Evolutionary conservation across 2,329 filamentous ascomycete species (phyloP).

Genomic region (Aspergillus sojae): DNA sequence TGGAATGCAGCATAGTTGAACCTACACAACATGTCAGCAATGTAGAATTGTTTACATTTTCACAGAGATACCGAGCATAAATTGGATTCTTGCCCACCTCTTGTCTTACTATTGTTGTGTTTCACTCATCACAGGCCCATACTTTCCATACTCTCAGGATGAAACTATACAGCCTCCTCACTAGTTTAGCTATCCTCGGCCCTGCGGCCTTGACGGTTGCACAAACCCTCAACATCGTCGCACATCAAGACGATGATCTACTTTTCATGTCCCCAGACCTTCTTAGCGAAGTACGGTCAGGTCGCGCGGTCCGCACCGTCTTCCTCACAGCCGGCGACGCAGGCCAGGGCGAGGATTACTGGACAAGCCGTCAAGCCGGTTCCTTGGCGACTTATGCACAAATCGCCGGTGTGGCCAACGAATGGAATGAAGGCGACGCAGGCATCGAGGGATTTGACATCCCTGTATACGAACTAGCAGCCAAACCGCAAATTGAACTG

Average conservation of each 20-base stretch:
- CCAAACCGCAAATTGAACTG: constrained; percentile 13
- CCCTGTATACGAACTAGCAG: constrained; percentile 13
- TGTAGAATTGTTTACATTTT: neutral
- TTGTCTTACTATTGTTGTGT: neutral
- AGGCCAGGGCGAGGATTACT: constrained; percentile 16
- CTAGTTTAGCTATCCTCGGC: neutral
- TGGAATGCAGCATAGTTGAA: constrained; percentile 1
- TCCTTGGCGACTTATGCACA: constrained; percentile 17
- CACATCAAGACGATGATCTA: constrained; percentile 24
- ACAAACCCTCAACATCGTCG: constrained; percentile 23
- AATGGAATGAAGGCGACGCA: constrained; percentile 15
- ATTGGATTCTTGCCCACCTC: neutral
- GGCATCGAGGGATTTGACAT: constrained; percentile 13
- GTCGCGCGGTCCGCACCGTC: constrained; percentile 17
- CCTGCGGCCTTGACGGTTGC: constrained; percentile 1
- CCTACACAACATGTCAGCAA: neutral
- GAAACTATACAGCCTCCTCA: constrained; percentile 1
- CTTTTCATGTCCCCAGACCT: constrained; percentile 23
- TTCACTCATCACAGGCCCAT: too few relatives aligned
- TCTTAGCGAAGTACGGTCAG: constrained; percentile 15
- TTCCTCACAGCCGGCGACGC: constrained; percentile 25
- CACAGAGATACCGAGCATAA: neutral
- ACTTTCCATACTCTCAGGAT: neutral
- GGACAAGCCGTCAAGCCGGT: constrained; percentile 17
- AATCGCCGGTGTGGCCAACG: constrained; percentile 15